Conservation (phyloP, 2,329 filamentous ascomycete genomes). For the Colletotrichum nymphaeae region DNA sequence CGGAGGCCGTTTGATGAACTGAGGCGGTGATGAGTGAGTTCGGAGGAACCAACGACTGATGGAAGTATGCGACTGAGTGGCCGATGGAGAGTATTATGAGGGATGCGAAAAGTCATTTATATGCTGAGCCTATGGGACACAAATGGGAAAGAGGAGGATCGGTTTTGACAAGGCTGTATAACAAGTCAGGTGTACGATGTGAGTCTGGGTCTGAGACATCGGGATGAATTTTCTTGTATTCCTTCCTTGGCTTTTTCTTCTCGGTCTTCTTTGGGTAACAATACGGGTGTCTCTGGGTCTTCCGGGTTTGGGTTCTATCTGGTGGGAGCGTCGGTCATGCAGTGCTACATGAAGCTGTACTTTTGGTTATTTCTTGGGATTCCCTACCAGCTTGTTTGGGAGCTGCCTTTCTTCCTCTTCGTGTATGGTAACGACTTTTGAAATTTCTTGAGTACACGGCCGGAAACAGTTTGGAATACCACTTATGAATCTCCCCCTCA, state of each 20-base stretch:
- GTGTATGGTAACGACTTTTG: neutral
- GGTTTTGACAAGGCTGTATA: slow-evolving; percentile 17
- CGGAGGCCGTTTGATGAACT: slow-evolving; percentile 36
- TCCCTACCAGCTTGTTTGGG: neutral
- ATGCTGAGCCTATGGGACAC: neutral
- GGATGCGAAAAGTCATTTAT: neutral
- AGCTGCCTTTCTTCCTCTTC: neutral
- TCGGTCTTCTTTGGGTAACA: slow-evolving; percentile 4
- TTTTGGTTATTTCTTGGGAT: slow-evolving; percentile 1
- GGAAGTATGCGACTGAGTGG: too few species aligned
- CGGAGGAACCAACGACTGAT: neutral
- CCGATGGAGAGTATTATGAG: neutral
- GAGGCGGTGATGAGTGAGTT: neutral
- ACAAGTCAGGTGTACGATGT: slow-evolving; percentile 23
- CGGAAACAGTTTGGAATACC: neutral
- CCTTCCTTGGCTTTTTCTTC: neutral
- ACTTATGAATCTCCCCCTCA: too few species aligned
- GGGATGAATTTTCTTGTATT: slow-evolving; percentile 4
- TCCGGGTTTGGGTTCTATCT: neutral
- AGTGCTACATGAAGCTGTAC: slow-evolving; percentile 15
- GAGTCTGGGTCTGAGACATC: slow-evolving; percentile 26
- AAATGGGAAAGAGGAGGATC: neutral
- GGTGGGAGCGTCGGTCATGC: neutral
- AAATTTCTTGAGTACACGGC: neutral
- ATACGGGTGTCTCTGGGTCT: neutral